These are phyloP conservation scores for Malus hybrid DNA, from an alignment of 331 rosid species.

Conservation along the genomic window DNA sequence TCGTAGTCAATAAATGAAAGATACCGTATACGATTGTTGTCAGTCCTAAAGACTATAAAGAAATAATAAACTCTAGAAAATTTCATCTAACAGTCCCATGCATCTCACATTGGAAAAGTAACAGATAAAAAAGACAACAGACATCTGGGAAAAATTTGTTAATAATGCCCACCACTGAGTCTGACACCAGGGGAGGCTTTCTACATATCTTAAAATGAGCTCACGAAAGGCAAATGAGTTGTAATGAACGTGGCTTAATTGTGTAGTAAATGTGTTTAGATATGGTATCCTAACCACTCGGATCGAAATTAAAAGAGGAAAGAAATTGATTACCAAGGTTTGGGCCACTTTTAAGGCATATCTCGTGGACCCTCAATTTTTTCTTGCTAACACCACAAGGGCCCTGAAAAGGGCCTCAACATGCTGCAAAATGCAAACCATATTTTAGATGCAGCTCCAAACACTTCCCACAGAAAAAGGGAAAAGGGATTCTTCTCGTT, in stretches of 20 bases:
- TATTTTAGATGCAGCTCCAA: slow-evolving; percentile 12
- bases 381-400: slow-evolving; percentile 85
- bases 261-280: neutral
- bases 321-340: slow-evolving; percentile 45
- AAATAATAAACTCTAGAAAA: neutral
- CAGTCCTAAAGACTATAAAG: neutral
- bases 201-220: neutral
- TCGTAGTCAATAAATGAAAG: neutral
- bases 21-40: neutral
- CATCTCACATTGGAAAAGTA: neutral
- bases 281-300: neutral
- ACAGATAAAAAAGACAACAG: neutral
- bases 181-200: neutral
- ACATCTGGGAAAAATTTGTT: neutral
- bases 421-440: slow-evolving; percentile 43
- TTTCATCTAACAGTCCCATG: neutral
- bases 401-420: slow-evolving; percentile 95
- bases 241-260: neutral
- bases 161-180: too few species aligned
- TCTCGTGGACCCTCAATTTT: slow-evolving; percentile 72
- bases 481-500: neutral
- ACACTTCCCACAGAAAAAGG: neutral
- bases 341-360: slow-evolving; percentile 81
- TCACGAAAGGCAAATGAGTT: neutral
- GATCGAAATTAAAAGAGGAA: neutral